Base-by-base conservation (phyloP, 345 rosid genomes). In the Salix purpurea region DNA sequence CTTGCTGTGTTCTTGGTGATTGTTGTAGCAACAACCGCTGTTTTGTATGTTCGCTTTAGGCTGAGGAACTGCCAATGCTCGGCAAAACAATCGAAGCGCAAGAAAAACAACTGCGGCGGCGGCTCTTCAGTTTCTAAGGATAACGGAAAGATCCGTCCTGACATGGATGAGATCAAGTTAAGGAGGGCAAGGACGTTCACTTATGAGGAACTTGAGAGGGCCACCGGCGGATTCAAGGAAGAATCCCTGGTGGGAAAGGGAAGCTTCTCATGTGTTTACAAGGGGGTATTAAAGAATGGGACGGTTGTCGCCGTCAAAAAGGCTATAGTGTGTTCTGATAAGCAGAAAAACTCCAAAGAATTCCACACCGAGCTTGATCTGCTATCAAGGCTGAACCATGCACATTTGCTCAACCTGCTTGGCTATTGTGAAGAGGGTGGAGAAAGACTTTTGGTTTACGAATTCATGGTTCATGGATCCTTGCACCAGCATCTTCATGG, bases 401-500 rank as follows among this genome's bases (percentile, higher is more conserved):
- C 99, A 34, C 99, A 96, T 83, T 71, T 96, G 72, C 89, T 96
- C 76, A 92, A 91, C 77, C 88, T 96, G 81, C 98, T 96, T 1
- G 99, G 99, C 7, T 96, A 91, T 76, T 96, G 99, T 21, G 99
- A 96, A 85, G 99, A 93, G 77, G 95, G 93, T 1, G 93, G 95
- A 42, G 97, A 96, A 81, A 88, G 98, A 85, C 97, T 96, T 76
- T 88, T 96, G 36, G 99, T 96, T 23, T 96, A 96, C 23, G 99
- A 96, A 90, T 96, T 91, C 87, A 96, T 96, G 99, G 98, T 97
- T 67, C 97, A 96, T 32, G 99, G 98, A 14, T 96, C 99, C 19
- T 84, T 96, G 81, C 90, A 96, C 77, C 97, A 96, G 65, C 98
- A 93, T 87, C 98, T 96, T 76, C 99, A 96, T 70, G 98, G 99